Base-by-base conservation (phyloP, 805 yeast species). In the Ogataea ganodermae region DNA sequence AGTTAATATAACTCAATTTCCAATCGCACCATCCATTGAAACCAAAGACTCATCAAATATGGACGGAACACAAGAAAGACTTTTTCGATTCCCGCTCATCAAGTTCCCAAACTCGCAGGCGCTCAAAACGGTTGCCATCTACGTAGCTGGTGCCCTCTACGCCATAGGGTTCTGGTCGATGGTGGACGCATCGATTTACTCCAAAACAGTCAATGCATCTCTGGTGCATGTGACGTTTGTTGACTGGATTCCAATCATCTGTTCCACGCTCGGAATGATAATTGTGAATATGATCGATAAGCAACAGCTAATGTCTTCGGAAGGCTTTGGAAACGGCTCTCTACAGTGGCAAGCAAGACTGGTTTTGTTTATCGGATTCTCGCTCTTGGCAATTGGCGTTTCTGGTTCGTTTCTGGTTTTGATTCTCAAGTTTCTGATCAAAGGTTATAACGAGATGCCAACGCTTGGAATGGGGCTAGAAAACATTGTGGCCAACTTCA, bases 261-360 rank as follows among this genome's bases (percentile, higher is more conserved):
- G 97, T 56, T 84, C 96, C 6, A 81, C 95, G 0, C 66, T 90
- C 28, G 99, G 99, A 1, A 91, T 91, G 89, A 71, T 91, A 35
- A 83, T 90, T 47, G 81, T 86, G 53, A 86, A 84, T 57, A 76
- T 85, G 24, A 83, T 86, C 35, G 91, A 85, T 57, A 85, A 85
- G 63, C 71, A 81, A 33, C 79, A 58, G 60, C 61, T 56, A 71
- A 67, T 56, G 55, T 64, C 53, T 16, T 47, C 56, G 7, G 63
- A 58, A n/a, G 58, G 62, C 4, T 53, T 49, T 63, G 69, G 68
- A 9, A 51, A 67, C 40, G 64, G 69, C 36, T 62, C 79, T 12
- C 84, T 87, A 44, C 89, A 91, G 32, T 91, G 97, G 96, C 96
- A 91, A 53, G 97, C 97, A 13, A 78, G 97, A 58, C 83, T 91